phyloP scores from a whole-genome alignment of 1,139 yeast species.

The Saccharomycopsis crataegensis region DNA sequence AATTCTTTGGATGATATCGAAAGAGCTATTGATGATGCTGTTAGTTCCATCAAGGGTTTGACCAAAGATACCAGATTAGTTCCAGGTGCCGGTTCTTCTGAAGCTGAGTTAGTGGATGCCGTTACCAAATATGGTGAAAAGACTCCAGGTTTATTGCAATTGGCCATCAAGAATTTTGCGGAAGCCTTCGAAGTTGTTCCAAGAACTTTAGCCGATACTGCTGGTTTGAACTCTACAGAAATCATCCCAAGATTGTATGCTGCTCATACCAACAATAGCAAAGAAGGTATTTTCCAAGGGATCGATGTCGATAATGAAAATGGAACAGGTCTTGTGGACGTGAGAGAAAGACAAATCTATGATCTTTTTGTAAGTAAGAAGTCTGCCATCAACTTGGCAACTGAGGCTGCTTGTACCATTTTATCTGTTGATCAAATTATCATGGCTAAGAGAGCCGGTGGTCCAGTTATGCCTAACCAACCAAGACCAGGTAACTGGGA shows the following conservation, averaged over 20 bases:
- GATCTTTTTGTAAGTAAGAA: constrained; percentile 77
- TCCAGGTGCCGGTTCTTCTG: constrained; percentile 98
- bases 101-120: constrained; percentile 76
- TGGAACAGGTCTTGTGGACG: constrained; percentile 64
- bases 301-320: constrained; percentile 66
- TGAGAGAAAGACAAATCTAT: constrained; percentile 59
- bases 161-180: constrained; percentile 91
- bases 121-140: constrained; percentile 82
- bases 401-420: constrained; percentile 90
- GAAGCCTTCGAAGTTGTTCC: constrained; percentile 94
- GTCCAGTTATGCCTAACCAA: constrained; percentile 87
- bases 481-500: constrained; percentile 96
- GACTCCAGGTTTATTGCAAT: constrained; percentile 88
- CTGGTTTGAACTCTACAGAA: constrained; percentile 88
- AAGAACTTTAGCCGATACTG: constrained; percentile 86
- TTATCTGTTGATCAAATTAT: constrained; percentile 73
- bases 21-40: constrained; percentile 97
- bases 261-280: constrained; percentile 47
- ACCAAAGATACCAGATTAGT: constrained; percentile 71
- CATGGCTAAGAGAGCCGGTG: constrained; percentile 90
- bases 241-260: constrained; percentile 82
- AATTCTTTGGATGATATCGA: constrained; percentile 89
- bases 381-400: constrained; percentile 87
- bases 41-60: constrained; percentile 82
- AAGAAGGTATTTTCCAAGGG: constrained; percentile 44